Conservation (phyloP, 345 rosid species). For the Eucalyptus cloeziana region DNA sequence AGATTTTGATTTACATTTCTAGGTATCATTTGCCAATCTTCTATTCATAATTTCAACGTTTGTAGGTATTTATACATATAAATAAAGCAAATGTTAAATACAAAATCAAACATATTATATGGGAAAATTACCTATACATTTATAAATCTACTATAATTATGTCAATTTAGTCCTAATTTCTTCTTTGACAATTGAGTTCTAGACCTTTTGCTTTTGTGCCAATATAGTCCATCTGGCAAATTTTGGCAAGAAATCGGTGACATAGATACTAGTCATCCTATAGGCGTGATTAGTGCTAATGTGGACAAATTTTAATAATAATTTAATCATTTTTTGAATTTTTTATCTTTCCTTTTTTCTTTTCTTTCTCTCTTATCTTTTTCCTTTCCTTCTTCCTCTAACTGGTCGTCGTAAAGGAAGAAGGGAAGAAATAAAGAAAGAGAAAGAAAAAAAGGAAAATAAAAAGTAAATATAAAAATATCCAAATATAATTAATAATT, state of each 20-base stretch:
- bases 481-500: too few relatives aligned
- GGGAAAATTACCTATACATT: background rate
- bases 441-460: too few relatives aligned
- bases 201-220: background rate
- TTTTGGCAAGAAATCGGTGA: background rate
- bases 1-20: background rate
- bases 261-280: accelerated
- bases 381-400: background rate
- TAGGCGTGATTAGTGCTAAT: background rate
- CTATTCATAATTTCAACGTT: background rate
- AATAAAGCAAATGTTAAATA: too few relatives aligned
- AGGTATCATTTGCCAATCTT: background rate
- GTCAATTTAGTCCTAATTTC: background rate
- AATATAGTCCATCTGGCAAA: background rate
- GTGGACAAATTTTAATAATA: too few relatives aligned
- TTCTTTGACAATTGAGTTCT: background rate
- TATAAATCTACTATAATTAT: too few relatives aligned
- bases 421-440: background rate
- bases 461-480: too few relatives aligned
- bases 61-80: background rate
- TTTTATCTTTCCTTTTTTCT: too few relatives aligned
- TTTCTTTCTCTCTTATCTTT: background rate
- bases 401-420: accelerated
- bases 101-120: background rate
- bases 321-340: too few relatives aligned